phyloP scores from a whole-genome alignment of 129 eudicot genomes.

The Dittrichia graveolens region DNA sequence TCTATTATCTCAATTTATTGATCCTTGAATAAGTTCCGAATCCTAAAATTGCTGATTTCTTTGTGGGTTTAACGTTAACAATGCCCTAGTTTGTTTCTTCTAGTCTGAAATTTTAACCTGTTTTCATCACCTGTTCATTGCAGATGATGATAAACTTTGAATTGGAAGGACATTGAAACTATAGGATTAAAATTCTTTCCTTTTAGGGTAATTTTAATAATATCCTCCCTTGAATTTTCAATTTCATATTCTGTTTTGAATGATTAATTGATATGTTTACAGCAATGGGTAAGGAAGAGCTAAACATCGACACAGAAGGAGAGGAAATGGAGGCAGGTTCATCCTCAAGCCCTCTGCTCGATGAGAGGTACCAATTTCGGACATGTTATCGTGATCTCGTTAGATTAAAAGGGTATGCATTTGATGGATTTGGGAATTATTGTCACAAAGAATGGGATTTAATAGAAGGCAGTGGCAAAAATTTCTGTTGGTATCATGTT shows the following conservation, averaged over 20 bases:
- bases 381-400: constrained; percentile 58
- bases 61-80: too few relatives aligned
- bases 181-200: background rate
- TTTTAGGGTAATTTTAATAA: constrained; percentile 2
- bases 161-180: too few relatives aligned
- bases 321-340: constrained; percentile 60
- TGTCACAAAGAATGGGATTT: constrained; percentile 94
- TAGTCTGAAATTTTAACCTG: background rate
- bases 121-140: background rate
- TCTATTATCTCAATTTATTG: too few relatives aligned
- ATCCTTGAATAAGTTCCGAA: background rate
- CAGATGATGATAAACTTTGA: background rate
- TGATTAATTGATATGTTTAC: background rate
- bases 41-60: constrained; percentile 1
- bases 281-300: constrained; percentile 32
- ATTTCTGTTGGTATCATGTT: constrained; percentile 98
- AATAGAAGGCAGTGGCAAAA: constrained; percentile 61
- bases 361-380: constrained; percentile 27
- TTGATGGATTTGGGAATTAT: constrained; percentile 90
- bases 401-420: constrained; percentile 74
- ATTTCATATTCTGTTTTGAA: too few relatives aligned
- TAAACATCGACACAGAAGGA: constrained; percentile 36
- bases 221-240: too few relatives aligned
- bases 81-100: too few relatives aligned
- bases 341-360: constrained; percentile 23